phyloP scores from a whole-genome alignment of 2,329 filamentous ascomycete genomes.

The Phyllosticta capitalensis region DNA sequence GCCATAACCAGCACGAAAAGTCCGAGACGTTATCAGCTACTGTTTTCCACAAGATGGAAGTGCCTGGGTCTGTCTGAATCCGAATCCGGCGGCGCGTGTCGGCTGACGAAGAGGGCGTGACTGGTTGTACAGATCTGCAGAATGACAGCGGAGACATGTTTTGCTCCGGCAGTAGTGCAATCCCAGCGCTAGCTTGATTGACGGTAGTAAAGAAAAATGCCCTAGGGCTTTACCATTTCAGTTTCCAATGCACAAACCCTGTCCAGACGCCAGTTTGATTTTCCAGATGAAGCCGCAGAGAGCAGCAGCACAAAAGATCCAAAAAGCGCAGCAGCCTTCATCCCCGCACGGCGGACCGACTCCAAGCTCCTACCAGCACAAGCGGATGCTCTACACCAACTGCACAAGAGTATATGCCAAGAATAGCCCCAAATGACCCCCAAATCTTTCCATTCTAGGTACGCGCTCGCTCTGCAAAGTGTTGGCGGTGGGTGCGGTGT shows the following conservation, averaged over 20 bases:
- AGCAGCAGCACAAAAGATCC: background rate
- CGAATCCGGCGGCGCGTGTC: too few species aligned
- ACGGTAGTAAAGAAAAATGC: background rate
- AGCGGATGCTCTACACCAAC: constrained; percentile 6
- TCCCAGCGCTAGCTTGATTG: background rate
- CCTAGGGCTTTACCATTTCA: background rate
- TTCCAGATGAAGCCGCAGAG: background rate
- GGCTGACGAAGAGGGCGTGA: too few species aligned
- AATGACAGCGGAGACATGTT: background rate
- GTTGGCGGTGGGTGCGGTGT: background rate
- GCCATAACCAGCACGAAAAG: too few species aligned
- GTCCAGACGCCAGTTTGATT: background rate
- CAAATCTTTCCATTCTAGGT: background rate
- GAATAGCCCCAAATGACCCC: background rate
- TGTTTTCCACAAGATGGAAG: too few species aligned
- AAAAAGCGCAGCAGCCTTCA: background rate
- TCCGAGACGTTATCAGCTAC: too few species aligned
- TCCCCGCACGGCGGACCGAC: background rate
- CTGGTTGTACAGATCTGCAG: too few species aligned
- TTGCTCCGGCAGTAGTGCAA: background rate
- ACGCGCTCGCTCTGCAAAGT: background rate
- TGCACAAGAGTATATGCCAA: constrained; percentile 6
- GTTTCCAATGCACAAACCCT: background rate
- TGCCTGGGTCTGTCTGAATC: too few species aligned
- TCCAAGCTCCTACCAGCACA: constrained; percentile 5